Conservation (phyloP, 106 monocot species). For the Dendrobium catenatum region DNA sequence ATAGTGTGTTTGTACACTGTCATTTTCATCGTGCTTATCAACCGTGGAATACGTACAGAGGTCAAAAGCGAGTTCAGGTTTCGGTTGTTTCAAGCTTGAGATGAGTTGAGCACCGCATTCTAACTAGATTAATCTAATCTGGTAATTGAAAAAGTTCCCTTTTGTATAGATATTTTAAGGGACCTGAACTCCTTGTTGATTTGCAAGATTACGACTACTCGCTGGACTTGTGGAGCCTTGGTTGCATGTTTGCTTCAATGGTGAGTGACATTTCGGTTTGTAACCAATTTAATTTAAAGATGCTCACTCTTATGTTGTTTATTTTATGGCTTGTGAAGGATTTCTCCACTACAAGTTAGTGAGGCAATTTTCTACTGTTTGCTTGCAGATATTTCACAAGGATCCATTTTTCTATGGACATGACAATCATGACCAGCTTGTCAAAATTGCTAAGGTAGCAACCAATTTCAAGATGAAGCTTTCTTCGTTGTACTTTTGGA, state of each 20-base stretch:
- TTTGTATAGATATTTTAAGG: conserved; percentile 30
- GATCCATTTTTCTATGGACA: conserved; percentile 73
- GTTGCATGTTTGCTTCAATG: conserved; percentile 43
- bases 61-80: no score
- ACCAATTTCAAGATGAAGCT: not conserved
- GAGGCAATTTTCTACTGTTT: not conserved
- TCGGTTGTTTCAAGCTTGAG: no score
- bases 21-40: no score
- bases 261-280: not conserved
- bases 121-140: no score
- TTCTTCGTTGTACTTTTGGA: not conserved
- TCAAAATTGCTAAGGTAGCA: conserved; percentile 63
- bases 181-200: conserved; percentile 40
- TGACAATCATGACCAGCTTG: conserved; percentile 73
- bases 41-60: no score
- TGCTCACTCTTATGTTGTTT: not conserved
- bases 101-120: no score
- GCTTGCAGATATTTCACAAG: conserved; percentile 56
- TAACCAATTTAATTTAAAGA: not conserved
- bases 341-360: not conserved
- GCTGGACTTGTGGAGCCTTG: conserved; percentile 42
- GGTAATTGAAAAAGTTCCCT: not conserved
- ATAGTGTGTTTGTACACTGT: no score
- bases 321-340: not conserved
- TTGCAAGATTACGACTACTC: conserved; percentile 43